These are phyloP conservation scores for Sordaria brevicollis DNA, from an alignment of 495 filamentous ascomycete genomes.

Conservation along the genomic window DNA sequence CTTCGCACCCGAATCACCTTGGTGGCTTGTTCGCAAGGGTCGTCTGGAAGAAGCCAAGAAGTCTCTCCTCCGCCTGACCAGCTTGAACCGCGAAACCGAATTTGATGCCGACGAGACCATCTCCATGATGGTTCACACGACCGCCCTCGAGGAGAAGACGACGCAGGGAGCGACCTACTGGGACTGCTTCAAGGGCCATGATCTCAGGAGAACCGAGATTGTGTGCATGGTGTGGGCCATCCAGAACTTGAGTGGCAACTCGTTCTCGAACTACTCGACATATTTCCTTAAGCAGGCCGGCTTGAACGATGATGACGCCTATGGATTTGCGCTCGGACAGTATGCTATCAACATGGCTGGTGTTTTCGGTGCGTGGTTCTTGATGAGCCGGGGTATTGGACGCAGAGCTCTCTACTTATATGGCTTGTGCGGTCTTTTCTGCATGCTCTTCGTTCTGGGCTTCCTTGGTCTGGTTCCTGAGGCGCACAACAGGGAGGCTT, in stretches of 20 bases:
- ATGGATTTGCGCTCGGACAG: slow-evolving; percentile 61
- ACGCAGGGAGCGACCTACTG: slow-evolving; percentile 57
- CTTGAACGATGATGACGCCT: slow-evolving; percentile 45
- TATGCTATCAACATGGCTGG: slow-evolving; percentile 68
- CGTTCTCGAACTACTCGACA: slow-evolving; percentile 72
- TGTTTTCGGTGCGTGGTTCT: slow-evolving; percentile 61
- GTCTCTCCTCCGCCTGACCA: slow-evolving; percentile 57
- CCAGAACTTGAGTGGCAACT: slow-evolving; percentile 69
- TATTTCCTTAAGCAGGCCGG: slow-evolving; percentile 71
- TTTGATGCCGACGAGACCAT: slow-evolving; percentile 69
- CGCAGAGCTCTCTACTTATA: slow-evolving; percentile 62
- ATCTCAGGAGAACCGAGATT: slow-evolving; percentile 67
- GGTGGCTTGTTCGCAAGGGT: slow-evolving; percentile 72
- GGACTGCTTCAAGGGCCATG: slow-evolving; percentile 67
- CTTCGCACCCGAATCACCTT: slow-evolving; percentile 68
- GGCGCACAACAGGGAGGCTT: slow-evolving; percentile 39
- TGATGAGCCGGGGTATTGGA: slow-evolving; percentile 59
- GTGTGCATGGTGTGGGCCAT: slow-evolving; percentile 76
- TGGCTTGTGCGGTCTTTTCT: slow-evolving; percentile 53
- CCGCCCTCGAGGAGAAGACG: slow-evolving; percentile 61
- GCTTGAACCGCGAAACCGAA: slow-evolving; percentile 41
- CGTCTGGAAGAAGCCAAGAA: slow-evolving; percentile 57
- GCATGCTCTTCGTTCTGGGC: slow-evolving; percentile 61
- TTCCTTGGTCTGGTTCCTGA: slow-evolving; percentile 58
- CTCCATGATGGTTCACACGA: slow-evolving; percentile 78